Percentiles rank a stretch among this genome's conserved stretches.
These are phyloP conservation scores for Wallemia ichthyophaga DNA, from an alignment of 1,284 basidiomycete genomes.

Conservation along the genomic window DNA sequence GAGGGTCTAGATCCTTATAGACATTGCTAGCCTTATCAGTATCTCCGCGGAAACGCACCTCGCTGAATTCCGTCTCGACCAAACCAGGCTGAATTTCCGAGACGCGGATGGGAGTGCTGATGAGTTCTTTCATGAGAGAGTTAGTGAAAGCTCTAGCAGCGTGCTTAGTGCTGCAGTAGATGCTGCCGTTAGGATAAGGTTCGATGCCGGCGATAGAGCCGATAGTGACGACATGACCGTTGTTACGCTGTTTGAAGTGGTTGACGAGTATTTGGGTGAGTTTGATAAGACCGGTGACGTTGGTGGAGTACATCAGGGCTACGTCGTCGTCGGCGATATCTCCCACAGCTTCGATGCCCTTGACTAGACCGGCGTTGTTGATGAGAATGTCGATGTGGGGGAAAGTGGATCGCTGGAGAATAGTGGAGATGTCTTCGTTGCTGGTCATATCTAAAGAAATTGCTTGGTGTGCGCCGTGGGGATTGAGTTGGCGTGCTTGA, in stretches of 20 bases:
- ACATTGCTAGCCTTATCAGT: slow-evolving; percentile 13
- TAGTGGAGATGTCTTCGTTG: slow-evolving; percentile 28
- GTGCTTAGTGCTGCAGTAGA: slow-evolving; percentile 22
- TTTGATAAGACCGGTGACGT: slow-evolving; percentile 62
- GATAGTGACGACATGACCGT: slow-evolving; percentile 82
- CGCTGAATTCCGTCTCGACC: slow-evolving; percentile 36
- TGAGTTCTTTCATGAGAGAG: slow-evolving; percentile 48
- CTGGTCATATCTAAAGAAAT: slow-evolving; percentile 46
- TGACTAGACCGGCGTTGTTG: slow-evolving; percentile 62
- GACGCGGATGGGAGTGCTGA: slow-evolving; percentile 68
- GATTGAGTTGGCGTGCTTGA: slow-evolving; percentile 15
- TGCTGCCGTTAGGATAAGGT: slow-evolving; percentile 51
- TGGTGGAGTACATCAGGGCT: slow-evolving; percentile 60
- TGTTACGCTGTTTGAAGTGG: slow-evolving; percentile 54
- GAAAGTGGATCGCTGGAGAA: slow-evolving; percentile 35
- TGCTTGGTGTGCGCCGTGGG: slow-evolving; percentile 35
- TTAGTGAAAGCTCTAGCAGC: slow-evolving; percentile 71
- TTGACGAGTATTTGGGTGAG: slow-evolving; percentile 45
- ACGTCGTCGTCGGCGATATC: slow-evolving; percentile 26
- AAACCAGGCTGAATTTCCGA: slow-evolving; percentile 66
- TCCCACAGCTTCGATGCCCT: slow-evolving; percentile 49
- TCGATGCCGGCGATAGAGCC: slow-evolving; percentile 79
- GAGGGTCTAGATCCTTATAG: slow-evolving; percentile 15
- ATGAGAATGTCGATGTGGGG: slow-evolving; percentile 43
- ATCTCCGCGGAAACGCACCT: slow-evolving; percentile 64